Conservation (phyloP, 257 asterid species). For the Fraxinus anomala region DNA sequence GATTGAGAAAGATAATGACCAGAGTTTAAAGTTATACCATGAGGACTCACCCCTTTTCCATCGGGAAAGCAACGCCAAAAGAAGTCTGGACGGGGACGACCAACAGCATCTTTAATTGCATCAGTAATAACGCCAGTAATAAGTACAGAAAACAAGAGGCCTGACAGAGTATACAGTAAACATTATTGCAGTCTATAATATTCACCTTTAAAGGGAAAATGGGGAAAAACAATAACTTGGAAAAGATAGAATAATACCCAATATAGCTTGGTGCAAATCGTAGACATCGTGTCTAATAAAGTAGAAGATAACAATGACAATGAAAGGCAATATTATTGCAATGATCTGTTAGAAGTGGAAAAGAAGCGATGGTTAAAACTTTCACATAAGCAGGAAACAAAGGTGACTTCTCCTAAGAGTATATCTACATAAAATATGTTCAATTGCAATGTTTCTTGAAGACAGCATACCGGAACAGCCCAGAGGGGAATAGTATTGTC, state of each 20-base stretch:
- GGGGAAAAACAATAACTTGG: background rate
- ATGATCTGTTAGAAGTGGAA: conserved; percentile 53
- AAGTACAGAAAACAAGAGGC: conserved; percentile 80
- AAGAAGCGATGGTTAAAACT: conserved; percentile 23
- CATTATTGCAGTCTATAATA: conserved; percentile 4
- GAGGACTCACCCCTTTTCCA: conserved; percentile 70
- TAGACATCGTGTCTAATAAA: conserved; percentile 68
- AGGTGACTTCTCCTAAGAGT: background rate
- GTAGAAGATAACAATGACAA: conserved; percentile 62
- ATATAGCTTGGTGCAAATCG: conserved; percentile 80
- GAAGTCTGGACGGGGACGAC: conserved; percentile 98
- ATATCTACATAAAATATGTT: conserved; percentile 12
- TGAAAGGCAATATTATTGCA: conserved; percentile 68
- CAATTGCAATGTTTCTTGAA: conserved; percentile 17
- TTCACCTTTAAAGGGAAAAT: conserved; percentile 3
- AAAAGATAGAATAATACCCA: conserved; percentile 58
- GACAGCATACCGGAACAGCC: conserved; percentile 79
- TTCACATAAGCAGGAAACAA: background rate
- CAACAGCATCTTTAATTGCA: conserved; percentile 96
- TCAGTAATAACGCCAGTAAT: conserved; percentile 81
- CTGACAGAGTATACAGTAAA: conserved; percentile 45
- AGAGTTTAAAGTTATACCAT: conserved; percentile 17
- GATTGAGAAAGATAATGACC: conserved; percentile 4
- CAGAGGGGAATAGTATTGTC: conserved; percentile 84
- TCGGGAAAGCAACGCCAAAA: conserved; percentile 98